Conservation (phyloP, 768 basidiomycete species). For the Boletus rubroflammeus region DNA sequence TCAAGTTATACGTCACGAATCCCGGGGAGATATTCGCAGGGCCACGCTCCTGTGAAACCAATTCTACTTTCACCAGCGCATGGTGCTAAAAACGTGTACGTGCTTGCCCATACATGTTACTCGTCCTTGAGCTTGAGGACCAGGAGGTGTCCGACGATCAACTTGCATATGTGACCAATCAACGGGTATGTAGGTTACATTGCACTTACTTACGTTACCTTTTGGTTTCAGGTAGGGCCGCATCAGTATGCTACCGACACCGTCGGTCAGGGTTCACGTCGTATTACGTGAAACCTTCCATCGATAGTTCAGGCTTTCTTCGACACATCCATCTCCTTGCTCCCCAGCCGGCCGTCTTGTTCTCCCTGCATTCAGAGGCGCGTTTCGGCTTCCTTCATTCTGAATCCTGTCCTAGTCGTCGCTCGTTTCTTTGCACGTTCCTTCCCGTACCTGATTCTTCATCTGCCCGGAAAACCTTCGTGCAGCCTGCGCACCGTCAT, state of each 20-base stretch:
- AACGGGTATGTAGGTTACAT: not conserved
- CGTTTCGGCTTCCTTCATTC: not conserved
- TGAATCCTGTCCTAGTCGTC: not conserved
- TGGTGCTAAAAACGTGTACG: not conserved
- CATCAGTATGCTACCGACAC: not conserved
- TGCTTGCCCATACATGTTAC: not conserved
- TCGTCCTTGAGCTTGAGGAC: not conserved
- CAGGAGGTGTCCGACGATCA: not conserved
- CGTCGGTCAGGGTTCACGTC: not conserved
- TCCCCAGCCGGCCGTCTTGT: not conserved
- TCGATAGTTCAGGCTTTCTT: not conserved
- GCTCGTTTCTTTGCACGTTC: conserved; percentile 4
- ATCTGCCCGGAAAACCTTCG: not conserved
- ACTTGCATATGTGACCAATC: not conserved
- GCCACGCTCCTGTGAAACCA: not conserved
- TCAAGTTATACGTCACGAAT: not conserved
- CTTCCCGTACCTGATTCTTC: not conserved
- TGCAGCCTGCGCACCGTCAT: not conserved
- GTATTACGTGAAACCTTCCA: not conserved
- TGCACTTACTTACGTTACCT: not conserved
- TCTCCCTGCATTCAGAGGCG: not conserved
- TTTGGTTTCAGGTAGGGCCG: not conserved
- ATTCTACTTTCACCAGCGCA: not conserved
- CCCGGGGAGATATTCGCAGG: not conserved
- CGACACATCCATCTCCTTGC: not conserved